Percentiles rank a stretch among this genome's conserved stretches.
Evolutionary conservation across 345 rosid species (phyloP).

Genomic region (Mallotus nudiflorus): DNA sequence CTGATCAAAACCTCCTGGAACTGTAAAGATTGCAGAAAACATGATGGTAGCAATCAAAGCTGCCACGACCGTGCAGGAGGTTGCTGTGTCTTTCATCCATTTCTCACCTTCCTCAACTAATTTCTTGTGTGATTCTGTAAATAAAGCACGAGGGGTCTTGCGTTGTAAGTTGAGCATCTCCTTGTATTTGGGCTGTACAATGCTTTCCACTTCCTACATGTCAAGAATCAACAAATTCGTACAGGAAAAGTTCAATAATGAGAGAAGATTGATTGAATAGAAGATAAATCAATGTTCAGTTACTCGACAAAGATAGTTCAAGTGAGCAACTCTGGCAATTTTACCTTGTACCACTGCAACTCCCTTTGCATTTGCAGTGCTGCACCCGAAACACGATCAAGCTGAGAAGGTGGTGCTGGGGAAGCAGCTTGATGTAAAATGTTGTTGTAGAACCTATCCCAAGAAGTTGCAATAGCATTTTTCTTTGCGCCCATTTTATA

Average conservation of each 20-base stretch:
- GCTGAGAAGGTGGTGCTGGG: slow-evolving; percentile 55
- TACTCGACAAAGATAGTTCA: too few species aligned
- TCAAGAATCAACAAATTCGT: neutral
- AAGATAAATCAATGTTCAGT: too few species aligned
- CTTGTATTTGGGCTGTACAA: slow-evolving; percentile 63
- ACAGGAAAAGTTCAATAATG: too few species aligned
- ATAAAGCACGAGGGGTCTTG: slow-evolving; percentile 53
- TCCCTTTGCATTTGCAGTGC: slow-evolving; percentile 86
- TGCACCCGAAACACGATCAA: slow-evolving; percentile 65
- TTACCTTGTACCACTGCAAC: slow-evolving; percentile 77
- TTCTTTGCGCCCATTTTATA: slow-evolving; percentile 66
- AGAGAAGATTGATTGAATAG: too few species aligned
- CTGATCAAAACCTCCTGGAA: slow-evolving; percentile 30
- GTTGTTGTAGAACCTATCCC: slow-evolving; percentile 44
- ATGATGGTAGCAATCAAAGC: slow-evolving; percentile 33
- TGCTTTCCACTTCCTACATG: slow-evolving; percentile 62
- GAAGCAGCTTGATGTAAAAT: slow-evolving; percentile 71
- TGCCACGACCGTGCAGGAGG: slow-evolving; percentile 34
- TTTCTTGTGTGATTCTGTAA: slow-evolving; percentile 50
- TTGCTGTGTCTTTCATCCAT: slow-evolving; percentile 35
- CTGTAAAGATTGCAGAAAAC: slow-evolving; percentile 34
- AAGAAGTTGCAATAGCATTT: slow-evolving; percentile 30
- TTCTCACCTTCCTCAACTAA: slow-evolving; percentile 31
- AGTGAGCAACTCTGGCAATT: too few species aligned
- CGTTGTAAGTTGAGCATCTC: slow-evolving; percentile 47